Percentiles rank a stretch among this genome's conserved stretches.
Evolutionary conservation across 2,329 filamentous ascomycete species (phyloP).

Genomic region (Sclerotinia nivalis): DNA sequence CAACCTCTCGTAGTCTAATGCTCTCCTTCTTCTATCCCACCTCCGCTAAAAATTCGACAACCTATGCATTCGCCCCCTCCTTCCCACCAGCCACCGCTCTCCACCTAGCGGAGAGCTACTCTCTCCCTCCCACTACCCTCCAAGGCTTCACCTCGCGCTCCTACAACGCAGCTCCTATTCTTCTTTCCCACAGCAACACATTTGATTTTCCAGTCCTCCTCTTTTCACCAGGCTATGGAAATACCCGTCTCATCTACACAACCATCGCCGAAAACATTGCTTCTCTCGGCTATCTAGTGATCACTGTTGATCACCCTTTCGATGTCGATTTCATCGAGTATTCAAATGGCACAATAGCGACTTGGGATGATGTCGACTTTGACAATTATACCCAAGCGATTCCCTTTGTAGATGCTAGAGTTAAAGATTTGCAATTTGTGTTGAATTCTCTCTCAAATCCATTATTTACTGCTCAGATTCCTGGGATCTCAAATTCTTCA

Average conservation of each 20-base stretch:
- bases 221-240: conserved; percentile 41
- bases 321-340: conserved; percentile 43
- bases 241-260: conserved; percentile 40
- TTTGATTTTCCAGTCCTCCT: conserved; percentile 39
- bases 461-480: conserved; percentile 12
- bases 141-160: conserved; percentile 6
- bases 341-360: conserved; percentile 33
- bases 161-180: conserved; percentile 8
- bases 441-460: conserved; percentile 30
- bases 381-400: conserved; percentile 24
- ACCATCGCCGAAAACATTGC: conserved; percentile 40
- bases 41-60: neutral
- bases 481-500: neutral
- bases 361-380: conserved; percentile 28
- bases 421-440: conserved; percentile 35
- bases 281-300: conserved; percentile 42
- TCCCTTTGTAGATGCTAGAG: conserved; percentile 29
- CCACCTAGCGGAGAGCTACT: conserved; percentile 14
- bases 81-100: conserved; percentile 16
- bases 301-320: conserved; percentile 44
- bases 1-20: conserved; percentile 21
- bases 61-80: neutral
- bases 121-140: conserved; percentile 3
- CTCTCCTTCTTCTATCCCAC: conserved; percentile 24
- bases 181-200: neutral